Evolutionary conservation across 441 rosid species (phyloP).

Genomic region (Gossypium gossypioides): DNA sequence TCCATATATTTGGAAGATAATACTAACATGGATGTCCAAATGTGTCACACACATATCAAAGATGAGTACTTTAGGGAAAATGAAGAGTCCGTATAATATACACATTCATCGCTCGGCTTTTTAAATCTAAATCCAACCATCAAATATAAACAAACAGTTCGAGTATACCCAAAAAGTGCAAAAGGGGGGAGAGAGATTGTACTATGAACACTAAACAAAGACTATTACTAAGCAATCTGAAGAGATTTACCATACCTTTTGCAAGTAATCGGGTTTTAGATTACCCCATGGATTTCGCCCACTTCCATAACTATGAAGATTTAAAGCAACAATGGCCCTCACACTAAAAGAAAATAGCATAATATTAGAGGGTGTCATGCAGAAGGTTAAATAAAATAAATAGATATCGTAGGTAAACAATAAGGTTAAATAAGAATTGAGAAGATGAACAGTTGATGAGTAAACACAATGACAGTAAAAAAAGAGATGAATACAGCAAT

Average conservation of each 20-base stretch:
- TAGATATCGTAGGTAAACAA: background rate
- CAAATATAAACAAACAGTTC: no score
- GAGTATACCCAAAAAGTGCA: no score
- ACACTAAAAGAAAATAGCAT: slow-evolving; percentile 37
- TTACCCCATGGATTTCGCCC: slow-evolving; percentile 96
- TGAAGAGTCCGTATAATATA: no score
- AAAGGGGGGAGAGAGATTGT: background rate
- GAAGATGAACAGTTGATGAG: background rate
- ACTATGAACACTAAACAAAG: background rate
- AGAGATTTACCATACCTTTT: slow-evolving; percentile 42
- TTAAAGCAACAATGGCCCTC: slow-evolving; percentile 43
- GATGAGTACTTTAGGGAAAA: no score
- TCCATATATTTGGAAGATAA: no score
- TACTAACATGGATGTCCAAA: no score
- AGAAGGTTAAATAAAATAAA: background rate
- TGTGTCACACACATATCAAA: no score
- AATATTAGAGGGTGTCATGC: background rate
- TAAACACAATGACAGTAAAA: background rate
- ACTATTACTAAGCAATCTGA: background rate
- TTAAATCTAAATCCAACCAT: no score
- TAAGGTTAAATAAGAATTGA: background rate
- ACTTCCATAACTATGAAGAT: slow-evolving; percentile 84
- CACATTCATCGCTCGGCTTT: no score
- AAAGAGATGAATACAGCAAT: background rate
- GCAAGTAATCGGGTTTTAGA: slow-evolving; percentile 66